Percentiles rank a stretch among this genome's conserved stretches.
These are phyloP conservation scores for Aureobasidium sp. DNA, from an alignment of 2,329 filamentous ascomycete species.

Conservation along the genomic window DNA sequence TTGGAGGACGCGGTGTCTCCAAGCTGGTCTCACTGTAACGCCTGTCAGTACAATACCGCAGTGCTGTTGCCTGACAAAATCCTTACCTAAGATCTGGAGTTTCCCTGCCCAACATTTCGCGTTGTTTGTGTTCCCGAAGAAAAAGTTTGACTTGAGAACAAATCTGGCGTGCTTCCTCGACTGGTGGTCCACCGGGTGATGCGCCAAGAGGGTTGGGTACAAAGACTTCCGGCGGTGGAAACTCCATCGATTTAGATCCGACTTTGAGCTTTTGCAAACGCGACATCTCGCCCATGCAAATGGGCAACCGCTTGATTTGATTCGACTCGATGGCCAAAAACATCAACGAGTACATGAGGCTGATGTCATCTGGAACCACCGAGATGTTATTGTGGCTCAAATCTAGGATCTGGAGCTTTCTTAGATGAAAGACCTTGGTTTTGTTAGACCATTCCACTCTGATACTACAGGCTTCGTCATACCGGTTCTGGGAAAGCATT, in stretches of 20 bases:
- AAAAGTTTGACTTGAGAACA: constrained; percentile 55
- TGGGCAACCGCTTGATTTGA: constrained; percentile 73
- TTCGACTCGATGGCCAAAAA: constrained; percentile 85
- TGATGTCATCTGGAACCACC: constrained; percentile 69
- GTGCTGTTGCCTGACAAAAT: too few species aligned
- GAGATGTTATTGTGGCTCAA: constrained; percentile 81
- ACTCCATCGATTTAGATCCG: constrained; percentile 77
- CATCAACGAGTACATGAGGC: constrained; percentile 74
- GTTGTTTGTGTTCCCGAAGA: constrained; percentile 36
- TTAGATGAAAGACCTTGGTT: constrained; percentile 72
- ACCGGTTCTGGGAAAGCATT: constrained; percentile 59
- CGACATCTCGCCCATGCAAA: constrained; percentile 81
- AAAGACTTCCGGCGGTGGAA: constrained; percentile 53
- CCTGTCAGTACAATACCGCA: not conserved
- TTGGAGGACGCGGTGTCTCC: constrained; percentile 69
- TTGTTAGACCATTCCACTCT: constrained; percentile 21
- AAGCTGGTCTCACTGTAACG: constrained; percentile 58
- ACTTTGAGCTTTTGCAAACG: constrained; percentile 85
- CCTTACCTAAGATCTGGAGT: constrained; percentile 16
- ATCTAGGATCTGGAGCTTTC: constrained; percentile 85
- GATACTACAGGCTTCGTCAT: constrained; percentile 30
- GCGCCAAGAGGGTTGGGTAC: constrained; percentile 34
- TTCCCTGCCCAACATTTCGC: constrained; percentile 27
- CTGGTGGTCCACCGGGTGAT: not conserved
- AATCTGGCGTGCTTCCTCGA: constrained; percentile 47